Evolutionary conservation across 2,329 filamentous ascomycete genomes (phyloP), one percentile per base, ranked within the genome.

Genomic region (Fusarium odoratissimum): DNA sequence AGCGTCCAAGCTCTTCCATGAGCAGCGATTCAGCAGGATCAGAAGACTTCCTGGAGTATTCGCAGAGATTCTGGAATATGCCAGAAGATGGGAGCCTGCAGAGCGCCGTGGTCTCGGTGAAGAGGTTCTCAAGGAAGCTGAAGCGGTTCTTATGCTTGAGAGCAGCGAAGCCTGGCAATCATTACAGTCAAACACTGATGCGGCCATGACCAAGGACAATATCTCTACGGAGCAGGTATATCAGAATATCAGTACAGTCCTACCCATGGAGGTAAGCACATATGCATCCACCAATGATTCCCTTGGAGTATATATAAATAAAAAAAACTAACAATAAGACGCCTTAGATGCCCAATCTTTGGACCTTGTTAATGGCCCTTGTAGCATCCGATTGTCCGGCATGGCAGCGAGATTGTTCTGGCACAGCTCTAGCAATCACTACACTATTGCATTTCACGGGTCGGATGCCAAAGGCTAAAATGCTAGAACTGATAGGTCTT

Each of bases 321-420:
- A 10, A 16, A 3, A 51, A 38, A 12, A 3, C 41, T 23, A 31
- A 59, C 33, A 25, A 9, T 4, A 3, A 19, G 8, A 17, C n/a
- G 9, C 14, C 16, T 14, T 9, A 51, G 57, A 60, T 60, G 35
- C 45, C 57, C 3, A 60, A 49, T 33, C 35, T 60, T 1, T 52
- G 45, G 57, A 42, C 57, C 2, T 25, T 60, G 5, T n/a, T 52
- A 0, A 42, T 52, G 57, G n/a, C 44, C 1, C 57, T 52, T 10
- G 41, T 46, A 8, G 35, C 57, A 19, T 60, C 45, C 3, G 57
- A 60, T 6, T 19, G 45, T 13, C 57, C 57, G 2, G 45, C 44
- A 9, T 60, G 56, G 56, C 45, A 60, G 30, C 57, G 45, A 2
- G 57, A 60, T 41, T 60, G 21, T n/a, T 60, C 57, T 5, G 37